Evolutionary conservation across 2,329 filamentous ascomycete genomes (phyloP), one percentile per base, ranked within the genome.

Genomic region (Fusarium goolgardi): DNA sequence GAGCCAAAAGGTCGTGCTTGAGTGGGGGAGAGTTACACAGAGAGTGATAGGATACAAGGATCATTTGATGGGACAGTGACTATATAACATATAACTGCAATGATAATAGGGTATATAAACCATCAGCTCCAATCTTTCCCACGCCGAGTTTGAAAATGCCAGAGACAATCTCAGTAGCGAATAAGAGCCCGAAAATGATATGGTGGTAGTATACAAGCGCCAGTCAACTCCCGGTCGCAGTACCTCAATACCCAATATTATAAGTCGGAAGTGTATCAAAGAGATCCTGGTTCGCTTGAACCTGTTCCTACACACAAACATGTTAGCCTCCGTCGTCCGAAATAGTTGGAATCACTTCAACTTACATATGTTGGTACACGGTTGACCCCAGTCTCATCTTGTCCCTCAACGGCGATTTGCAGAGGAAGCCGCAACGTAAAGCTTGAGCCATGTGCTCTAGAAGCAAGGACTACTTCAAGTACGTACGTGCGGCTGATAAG

Each of bases 331-430:
- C 2, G 1, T 4, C 6, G 4, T 7, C 1, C 0, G 4, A 10
- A 2, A 0, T 1, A 6, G 2, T 11, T 4, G 1, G 3, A 0
- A 15, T 0, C 0, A 1, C 0, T 3, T 4, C 1, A 4, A 68
- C 67, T 68, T 11, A 70, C 67, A 39, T 70, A 70, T 1, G 55
- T 64, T 3, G 67, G 67, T 1, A 70, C 47, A 4, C 39, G 64
- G 21, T 54, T 59, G 1, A 51, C 23, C 1, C 51, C 59, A 1
- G 52, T 45, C 4, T 50, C 44, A 0, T 45, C 43, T 3, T 46
- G 34, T 3, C 47, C 57, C 1, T 68, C 55, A 0, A 65, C 63
- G 0, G 55, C 34, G 6, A 72, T 45, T 11, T 73, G 61, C 0
- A 72, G 8, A 5, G 71, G 71, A 1, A 73, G 20, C 0, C 58